Base-by-base conservation (phyloP, 2,329 filamentous ascomycete genomes). In the Colletotrichum sp. region DNA sequence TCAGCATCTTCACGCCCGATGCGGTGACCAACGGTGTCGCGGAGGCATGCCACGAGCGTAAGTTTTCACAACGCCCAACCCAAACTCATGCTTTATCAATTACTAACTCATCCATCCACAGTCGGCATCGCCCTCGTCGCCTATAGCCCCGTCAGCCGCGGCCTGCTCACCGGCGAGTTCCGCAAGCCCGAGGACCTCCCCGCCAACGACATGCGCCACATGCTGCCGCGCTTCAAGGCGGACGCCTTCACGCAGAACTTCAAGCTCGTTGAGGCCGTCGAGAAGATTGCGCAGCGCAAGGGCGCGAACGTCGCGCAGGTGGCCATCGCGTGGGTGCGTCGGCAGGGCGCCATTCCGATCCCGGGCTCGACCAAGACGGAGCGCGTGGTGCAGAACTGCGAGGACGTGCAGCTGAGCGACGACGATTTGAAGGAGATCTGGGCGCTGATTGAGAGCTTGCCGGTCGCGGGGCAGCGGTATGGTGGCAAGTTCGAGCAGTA, bases 311-410 rank as follows among this genome's bases (percentile, higher is more conserved):
- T 88, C 0, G 84, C 85, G 11, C 87, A 93, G 80, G 79, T 93
- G 27, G 88, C 90, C 7, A 84, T 92, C 68, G 90, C 90, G 2
- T 92, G 90, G 90, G 78, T 92, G 75, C 78, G 90, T 72, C 86
- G 85, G 6, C 89, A 91, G 78, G 87, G 88, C 5, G 85, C 91
- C 71, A 87, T 89, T 79, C 92, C 93, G 7, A 94, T 95, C 77
- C 93, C 93, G 0, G 93, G 93, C 4, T 89, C 93, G 11, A 91
- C 90, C 2, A 91, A 87, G 7, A 85, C 84, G 12, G 87, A 85
- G 36, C 87, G 92, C n/a, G 87, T 94, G 9, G 79, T 85, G 29
- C 92, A 94, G 86, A 94, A 95, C 79, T 84, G 86, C 49, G 87
- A 86, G 72, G 79, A 85, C 34, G 84, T 92, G 6, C 83, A 87